Percentiles rank a stretch among this genome's conserved stretches.
These are phyloP conservation scores for Artemisia princeps DNA, from an alignment of 140 eudicot species.

Conservation along the genomic window DNA sequence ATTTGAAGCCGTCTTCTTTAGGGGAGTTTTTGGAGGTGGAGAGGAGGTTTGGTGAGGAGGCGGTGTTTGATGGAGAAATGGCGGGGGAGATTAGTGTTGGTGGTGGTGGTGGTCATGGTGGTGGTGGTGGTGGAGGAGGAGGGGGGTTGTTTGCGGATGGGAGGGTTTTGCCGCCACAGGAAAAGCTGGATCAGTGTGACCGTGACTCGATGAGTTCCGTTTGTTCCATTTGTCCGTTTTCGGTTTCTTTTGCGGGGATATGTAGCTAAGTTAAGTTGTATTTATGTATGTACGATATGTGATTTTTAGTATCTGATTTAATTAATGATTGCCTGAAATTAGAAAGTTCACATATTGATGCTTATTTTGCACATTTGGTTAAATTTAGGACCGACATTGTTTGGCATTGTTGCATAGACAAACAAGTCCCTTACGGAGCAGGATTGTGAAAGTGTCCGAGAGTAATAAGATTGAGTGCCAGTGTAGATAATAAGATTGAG, in stretches of 20 bases:
- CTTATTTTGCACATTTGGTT: too few species aligned
- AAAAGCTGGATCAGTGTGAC: constrained; percentile 15
- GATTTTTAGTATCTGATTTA: too few species aligned
- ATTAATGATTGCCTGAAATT: background rate
- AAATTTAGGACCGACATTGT: too few species aligned
- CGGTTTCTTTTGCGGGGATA: constrained; percentile 53
- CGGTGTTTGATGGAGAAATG: constrained; percentile 35
- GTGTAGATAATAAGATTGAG: too few species aligned
- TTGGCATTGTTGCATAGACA: too few species aligned
- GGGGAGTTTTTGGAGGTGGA: constrained; percentile 82
- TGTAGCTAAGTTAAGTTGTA: constrained; percentile 32
- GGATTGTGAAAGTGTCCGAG: too few species aligned
- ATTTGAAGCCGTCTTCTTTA: constrained; percentile 50
- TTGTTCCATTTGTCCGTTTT: constrained; percentile 47
- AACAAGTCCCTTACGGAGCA: too few species aligned
- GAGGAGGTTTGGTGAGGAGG: constrained; percentile 62
- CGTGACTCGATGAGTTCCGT: constrained; percentile 31
- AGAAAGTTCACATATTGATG: too few species aligned
- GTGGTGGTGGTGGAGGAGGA: constrained; percentile 37
- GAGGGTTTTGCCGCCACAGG: constrained; percentile 63
- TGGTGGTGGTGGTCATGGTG: constrained; percentile 21
- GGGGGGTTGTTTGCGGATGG: constrained; percentile 62
- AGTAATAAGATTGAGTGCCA: too few species aligned
- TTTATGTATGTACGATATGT: background rate
- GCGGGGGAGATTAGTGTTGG: constrained; percentile 26